Evolutionary conservation across 257 asterid genomes (phyloP).

Genomic region (Solanum acaule): DNA sequence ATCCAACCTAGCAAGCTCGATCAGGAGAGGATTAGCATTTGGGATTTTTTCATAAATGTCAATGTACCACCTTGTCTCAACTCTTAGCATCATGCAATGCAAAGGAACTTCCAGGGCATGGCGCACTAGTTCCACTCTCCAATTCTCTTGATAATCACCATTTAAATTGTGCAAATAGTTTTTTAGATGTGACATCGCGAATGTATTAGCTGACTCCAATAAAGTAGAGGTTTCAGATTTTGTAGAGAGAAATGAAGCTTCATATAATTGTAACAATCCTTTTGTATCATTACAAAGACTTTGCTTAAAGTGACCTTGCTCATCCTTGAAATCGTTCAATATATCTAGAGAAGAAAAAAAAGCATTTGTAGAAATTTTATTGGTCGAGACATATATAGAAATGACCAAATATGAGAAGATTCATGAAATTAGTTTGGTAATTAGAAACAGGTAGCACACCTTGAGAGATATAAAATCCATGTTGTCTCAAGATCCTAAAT

Average conservation of each 20-base stretch:
- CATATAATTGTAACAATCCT: constrained; percentile 35
- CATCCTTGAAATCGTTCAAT: constrained; percentile 15
- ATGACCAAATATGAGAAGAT: not conserved
- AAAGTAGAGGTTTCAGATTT: constrained; percentile 14
- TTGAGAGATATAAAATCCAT: constrained; percentile 7
- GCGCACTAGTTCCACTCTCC: not conserved
- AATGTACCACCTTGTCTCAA: not conserved
- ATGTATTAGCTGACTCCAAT: constrained; percentile 27
- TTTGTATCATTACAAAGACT: not conserved
- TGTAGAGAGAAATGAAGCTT: constrained; percentile 30
- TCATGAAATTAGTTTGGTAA: no score
- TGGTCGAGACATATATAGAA: not conserved
- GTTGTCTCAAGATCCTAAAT: constrained; percentile 35
- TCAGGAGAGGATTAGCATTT: not conserved
- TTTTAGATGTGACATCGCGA: constrained; percentile 4
- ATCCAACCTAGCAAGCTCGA: constrained; percentile 5
- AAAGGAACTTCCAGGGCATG: not conserved
- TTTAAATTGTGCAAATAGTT: not conserved
- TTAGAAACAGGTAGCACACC: not conserved
- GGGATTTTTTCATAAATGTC: not conserved
- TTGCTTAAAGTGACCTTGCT: constrained; percentile 2
- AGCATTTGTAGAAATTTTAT: not conserved
- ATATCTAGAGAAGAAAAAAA: constrained; percentile 3
- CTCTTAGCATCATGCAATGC: not conserved
- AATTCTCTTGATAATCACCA: not conserved